Evolutionary conservation across 768 basidiomycete genomes (phyloP), one percentile per base, ranked within the genome.

Genomic region (Pleurotus citrinopileatus): DNA sequence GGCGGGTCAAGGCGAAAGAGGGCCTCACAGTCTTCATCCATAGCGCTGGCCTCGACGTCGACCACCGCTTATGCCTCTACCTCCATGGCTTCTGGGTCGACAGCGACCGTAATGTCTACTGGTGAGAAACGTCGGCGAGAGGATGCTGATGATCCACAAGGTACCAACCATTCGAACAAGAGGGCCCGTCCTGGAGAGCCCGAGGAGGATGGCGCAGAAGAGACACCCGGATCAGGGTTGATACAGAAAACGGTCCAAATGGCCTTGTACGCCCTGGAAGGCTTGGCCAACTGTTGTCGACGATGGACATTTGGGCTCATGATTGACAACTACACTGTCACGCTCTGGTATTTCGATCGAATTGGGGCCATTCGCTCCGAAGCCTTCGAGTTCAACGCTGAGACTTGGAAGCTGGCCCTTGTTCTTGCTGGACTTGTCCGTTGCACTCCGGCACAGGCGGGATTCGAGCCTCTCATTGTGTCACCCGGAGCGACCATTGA

Each of bases 201-300:
- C 32, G n/a, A 75, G 91, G 74, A 69, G 74, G 9, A 72, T 90
- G 1, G 55, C 63, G 23, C 90, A 89, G 88, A 25, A 43, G 12
- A 20, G 9, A 43, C 32, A 34, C 9, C 32, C 32, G 10, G 10
- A 34, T 34, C n/a, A 9, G 9, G n/a, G 9, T n/a, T 15, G 32
- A 34, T 34, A 34, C 9, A 10, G 32, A 10, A 1, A n/a, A n/a
- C n/a, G n/a, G n/a, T n/a, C n/a, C 32, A 34, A 34, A 34, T 34
- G 32, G 10, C 32, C n/a, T 3, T 34, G n/a, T 34, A 34, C 32
- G 32, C 32, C 32, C 32, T 34, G 10, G 32, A 34, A 34, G 9
- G 10, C 32, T n/a, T 34, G 9, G 32, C 32, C 32, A n/a, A 9
- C n/a, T 9, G 32, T n/a, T 34, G 10, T n/a, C 32, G 32, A 10